Evolutionary conservation across 768 basidiomycete genomes (phyloP), one percentile per base, ranked within the genome.

Genomic region (Boletellus ananiceps): DNA sequence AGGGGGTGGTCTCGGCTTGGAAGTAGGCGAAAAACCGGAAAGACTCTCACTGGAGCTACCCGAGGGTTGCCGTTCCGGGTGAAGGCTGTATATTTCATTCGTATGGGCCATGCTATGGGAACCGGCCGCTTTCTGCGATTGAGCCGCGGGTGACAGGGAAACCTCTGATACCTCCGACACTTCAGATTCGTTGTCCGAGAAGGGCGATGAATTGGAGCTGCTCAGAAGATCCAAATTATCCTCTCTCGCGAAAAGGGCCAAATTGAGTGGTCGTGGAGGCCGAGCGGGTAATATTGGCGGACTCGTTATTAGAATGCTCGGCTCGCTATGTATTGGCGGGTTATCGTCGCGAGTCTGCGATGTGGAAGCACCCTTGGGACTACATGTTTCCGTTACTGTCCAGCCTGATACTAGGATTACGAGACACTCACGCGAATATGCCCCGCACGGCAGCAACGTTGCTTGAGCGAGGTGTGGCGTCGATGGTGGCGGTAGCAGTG

Each of bases 401-500:
- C 8, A 34, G n/a, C 15, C 1, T 21, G 23, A 34, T 25, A 13
- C 5, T 3, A 35, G 0, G 5, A 13, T 25, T 13, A 8, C 5
- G 36, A 4, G 14, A 49, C 8, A 57, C 61, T 49, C 41, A 66
- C 64, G 51, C 18, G 21, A 61, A 62, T 32, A 71, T 70, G 51
- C 53, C 70, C 33, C 73, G 70, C 32, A 74, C 60, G 2, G 74
- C 67, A 16, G 76, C 63, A 5, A 78, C 70, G 16, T 64, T 66
- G 15, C 61, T 44, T 38, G 34, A 12, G 11, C 52, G 47, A 25
- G 56, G 48, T 4, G 59, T 51, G 19, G 35, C 21, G 36, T 53
- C 52, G 11, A 45, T 5, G 3, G 40, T 12, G 8, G 18, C 6
- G 9, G 38, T 18, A 31, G 18, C 42, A 19, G 43, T 40, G 2